Evolutionary conservation across 2,329 filamentous ascomycete genomes (phyloP), one percentile per base, ranked within the genome.

Genomic region (Colletotrichum sp.): DNA sequence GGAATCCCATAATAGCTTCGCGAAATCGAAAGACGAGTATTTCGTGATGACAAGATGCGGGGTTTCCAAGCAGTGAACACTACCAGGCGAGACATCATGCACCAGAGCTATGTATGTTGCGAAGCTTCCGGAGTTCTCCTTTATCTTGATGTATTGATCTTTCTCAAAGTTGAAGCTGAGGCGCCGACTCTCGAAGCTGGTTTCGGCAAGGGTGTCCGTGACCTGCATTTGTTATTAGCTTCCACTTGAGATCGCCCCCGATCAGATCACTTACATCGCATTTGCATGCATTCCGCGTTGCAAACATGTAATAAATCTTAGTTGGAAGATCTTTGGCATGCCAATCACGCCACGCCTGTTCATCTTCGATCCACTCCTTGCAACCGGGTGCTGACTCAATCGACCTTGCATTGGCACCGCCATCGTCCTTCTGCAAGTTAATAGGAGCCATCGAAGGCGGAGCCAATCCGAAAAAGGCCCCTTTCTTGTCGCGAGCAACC

Each of bases 331-430:
- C 57, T n/a, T 18, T 6, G 2, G 26, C 16, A 18, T 60, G 57
- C 16, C 10, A 32, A 4, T n/a, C 4, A 5, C n/a, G 6, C 57
- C 57, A 60, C 7, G 10, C 8, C 52, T 55, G 3, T 5, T 55
- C 6, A 26, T 55, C 52, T 8, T 15, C 2, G 52, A 13, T 55
- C 52, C 52, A 55, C 52, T 55, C 48, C 6, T 55, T 18, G 16
- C 1, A 18, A 6, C 36, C 1, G 1, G 16, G 4, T 2, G 8
- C 9, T 5, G 36, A 9, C 5, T 3, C 36, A 9, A 1, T 2
- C 0, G 36, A 3, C 36, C 2, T 3, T 39, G 36, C 16, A 9
- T 9, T 18, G 36, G 36, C 16, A 18, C 16, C n/a, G 6, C n/a
- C 48, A 24, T 24, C 48, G 21, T 8, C 10, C n/a, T 21, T 6